Percentiles rank a stretch among this genome's conserved stretches.
Conservation (phyloP, 495 filamentous ascomycete species). For the Penicillium desertorum region DNA sequence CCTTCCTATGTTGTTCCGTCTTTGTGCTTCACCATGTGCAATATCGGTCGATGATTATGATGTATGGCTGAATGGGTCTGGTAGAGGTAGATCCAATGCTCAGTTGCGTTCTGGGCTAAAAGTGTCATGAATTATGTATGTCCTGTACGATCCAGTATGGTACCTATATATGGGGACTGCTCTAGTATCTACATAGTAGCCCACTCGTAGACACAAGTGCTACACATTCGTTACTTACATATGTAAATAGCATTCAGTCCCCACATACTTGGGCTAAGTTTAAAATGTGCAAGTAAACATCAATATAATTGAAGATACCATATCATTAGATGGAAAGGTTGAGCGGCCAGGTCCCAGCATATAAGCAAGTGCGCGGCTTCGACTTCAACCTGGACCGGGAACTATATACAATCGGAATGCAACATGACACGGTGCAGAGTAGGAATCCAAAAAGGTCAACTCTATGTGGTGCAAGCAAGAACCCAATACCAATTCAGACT, state of each 20-base stretch:
- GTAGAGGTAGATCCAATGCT: constrained; percentile 28
- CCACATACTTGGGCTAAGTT: not conserved
- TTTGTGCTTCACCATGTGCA: constrained; percentile 20
- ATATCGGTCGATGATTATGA: constrained; percentile 24
- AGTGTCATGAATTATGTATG: constrained; percentile 36
- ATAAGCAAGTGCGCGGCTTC: constrained; percentile 11
- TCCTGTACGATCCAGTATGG: constrained; percentile 29
- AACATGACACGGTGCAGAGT: constrained; percentile 19
- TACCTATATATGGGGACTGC: constrained; percentile 11
- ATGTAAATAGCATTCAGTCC: not conserved
- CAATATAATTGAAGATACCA: constrained; percentile 10
- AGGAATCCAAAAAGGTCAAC: constrained; percentile 19
- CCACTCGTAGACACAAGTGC: not conserved
- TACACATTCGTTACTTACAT: not conserved
- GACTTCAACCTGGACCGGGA: constrained; percentile 14
- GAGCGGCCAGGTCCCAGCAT: constrained; percentile 12
- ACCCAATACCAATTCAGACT: not conserved
- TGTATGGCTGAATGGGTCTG: constrained; percentile 23
- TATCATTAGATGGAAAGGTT: constrained; percentile 22
- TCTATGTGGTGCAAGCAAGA: constrained; percentile 22
- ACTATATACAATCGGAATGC: constrained; percentile 34
- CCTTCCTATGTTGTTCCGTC: constrained; percentile 10
- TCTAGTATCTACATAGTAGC: not conserved
- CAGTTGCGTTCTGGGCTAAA: constrained; percentile 26
- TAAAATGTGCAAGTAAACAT: not conserved